These are phyloP conservation scores for Geotrichum restrictum DNA, from an alignment of 1,139 yeast genomes.

Conservation along the genomic window DNA sequence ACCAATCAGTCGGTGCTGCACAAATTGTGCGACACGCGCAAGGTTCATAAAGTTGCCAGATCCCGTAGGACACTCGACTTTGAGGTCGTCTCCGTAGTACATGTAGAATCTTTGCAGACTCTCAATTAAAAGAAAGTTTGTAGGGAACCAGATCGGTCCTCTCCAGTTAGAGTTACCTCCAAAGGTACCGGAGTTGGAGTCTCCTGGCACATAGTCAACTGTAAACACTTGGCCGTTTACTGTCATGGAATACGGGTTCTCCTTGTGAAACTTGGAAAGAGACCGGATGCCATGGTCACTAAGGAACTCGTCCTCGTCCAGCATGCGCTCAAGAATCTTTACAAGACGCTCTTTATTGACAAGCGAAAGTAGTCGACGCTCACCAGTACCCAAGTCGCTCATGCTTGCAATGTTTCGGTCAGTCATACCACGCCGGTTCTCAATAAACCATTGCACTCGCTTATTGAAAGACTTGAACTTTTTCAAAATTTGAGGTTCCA, in stretches of 20 bases:
- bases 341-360: conserved; percentile 77
- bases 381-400: conserved; percentile 81
- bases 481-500: conserved; percentile 79
- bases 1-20: conserved; percentile 81
- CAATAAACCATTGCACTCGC: conserved; percentile 81
- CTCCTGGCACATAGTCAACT: conserved; percentile 86
- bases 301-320: conserved; percentile 84
- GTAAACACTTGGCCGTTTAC: conserved; percentile 73
- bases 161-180: conserved; percentile 98
- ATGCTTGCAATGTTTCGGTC: conserved; percentile 86
- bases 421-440: conserved; percentile 68
- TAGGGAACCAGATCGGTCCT: conserved; percentile 99
- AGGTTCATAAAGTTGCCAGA: conserved; percentile 76
- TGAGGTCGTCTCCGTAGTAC: conserved; percentile 82
- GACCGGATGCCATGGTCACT: conserved; percentile 88
- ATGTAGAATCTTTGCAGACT: conserved; percentile 83
- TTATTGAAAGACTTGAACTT: conserved; percentile 81
- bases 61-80: conserved; percentile 87
- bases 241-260: conserved; percentile 81
- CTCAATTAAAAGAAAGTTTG: conserved; percentile 81
- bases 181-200: conserved; percentile 90
- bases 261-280: conserved; percentile 79
- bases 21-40: conserved; percentile 89
- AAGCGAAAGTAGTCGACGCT: conserved; percentile 73
- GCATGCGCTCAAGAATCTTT: conserved; percentile 74